Percentiles rank a stretch among this genome's conserved stretches.
These are phyloP conservation scores for Cytospora schulzeri DNA, from an alignment of 2,329 filamentous ascomycete species.

Conservation along the genomic window DNA sequence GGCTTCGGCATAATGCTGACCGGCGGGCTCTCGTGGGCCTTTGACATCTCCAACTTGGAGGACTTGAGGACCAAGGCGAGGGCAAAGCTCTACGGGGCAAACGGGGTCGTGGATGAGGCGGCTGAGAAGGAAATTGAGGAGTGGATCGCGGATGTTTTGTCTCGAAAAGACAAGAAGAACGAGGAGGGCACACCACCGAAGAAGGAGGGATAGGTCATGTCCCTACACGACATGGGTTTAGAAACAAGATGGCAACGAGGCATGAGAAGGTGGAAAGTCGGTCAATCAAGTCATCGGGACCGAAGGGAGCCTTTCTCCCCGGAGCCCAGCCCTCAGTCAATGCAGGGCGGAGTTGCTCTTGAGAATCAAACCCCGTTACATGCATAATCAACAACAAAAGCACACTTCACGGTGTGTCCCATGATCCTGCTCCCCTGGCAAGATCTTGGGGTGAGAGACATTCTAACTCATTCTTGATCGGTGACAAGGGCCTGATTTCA, in stretches of 20 bases:
- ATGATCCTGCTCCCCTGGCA: background rate
- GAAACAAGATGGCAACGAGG: background rate
- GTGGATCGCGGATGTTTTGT: constrained; percentile 62
- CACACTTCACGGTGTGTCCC: background rate
- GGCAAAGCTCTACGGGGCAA: constrained; percentile 40
- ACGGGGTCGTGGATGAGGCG: constrained; percentile 46
- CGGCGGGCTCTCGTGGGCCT: constrained; percentile 74
- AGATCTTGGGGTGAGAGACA: background rate
- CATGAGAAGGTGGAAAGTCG: no score
- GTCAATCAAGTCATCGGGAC: background rate
- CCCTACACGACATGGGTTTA: background rate
- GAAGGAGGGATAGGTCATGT: constrained; percentile 36
- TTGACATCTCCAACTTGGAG: constrained; percentile 72
- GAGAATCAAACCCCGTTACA: background rate
- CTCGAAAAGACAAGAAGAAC: constrained; percentile 54
- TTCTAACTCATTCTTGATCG: background rate
- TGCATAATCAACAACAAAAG: background rate
- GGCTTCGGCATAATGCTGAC: constrained; percentile 73
- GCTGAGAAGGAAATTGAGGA: constrained; percentile 64
- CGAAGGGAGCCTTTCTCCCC: background rate
- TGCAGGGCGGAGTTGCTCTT: background rate
- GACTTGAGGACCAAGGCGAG: constrained; percentile 62
- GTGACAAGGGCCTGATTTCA: background rate
- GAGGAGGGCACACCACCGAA: constrained; percentile 24
- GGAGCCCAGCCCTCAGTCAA: background rate